phyloP scores from a whole-genome alignment of 192 early-diverging fungal species.

The Rhizophagus sp. region DNA sequence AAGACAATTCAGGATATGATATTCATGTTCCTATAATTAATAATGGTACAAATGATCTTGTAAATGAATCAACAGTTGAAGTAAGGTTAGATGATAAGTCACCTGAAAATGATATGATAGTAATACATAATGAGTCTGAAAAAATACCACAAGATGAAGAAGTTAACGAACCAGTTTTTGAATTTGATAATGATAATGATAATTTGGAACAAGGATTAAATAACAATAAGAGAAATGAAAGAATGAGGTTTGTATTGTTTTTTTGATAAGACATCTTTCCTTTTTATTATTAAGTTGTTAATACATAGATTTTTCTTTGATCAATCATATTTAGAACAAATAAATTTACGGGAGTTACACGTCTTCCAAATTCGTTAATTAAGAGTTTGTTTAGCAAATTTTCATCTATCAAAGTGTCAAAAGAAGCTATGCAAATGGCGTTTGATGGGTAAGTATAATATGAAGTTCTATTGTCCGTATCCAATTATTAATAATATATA shows the following conservation, averaged over 20 bases:
- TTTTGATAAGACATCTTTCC: not conserved
- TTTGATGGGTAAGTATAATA: slow-evolving; percentile 34
- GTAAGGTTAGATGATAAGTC: no score
- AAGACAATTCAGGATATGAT: no score
- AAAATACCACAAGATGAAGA: no score
- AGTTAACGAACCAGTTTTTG: no score
- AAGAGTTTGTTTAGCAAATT: slow-evolving; percentile 30
- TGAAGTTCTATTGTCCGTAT: not conserved
- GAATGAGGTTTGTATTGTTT: not conserved
- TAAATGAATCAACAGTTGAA: no score
- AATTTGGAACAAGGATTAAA: not conserved
- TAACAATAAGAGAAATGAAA: not conserved
- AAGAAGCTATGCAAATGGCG: slow-evolving; percentile 28
- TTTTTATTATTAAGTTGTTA: not conserved
- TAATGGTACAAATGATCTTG: no score
- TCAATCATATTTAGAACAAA: not conserved
- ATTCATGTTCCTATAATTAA: no score
- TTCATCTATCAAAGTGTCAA: slow-evolving; percentile 22
- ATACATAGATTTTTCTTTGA: not conserved
- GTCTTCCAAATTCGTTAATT: slow-evolving; percentile 30
- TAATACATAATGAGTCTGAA: no score
- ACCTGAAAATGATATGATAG: no score
- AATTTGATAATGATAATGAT: not conserved
- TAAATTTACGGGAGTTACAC: not conserved
- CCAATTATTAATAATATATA: not conserved